Evolutionary conservation across 176 grass and related monocot genomes (phyloP).

Genomic region (Thinopyrum elongatum): DNA sequence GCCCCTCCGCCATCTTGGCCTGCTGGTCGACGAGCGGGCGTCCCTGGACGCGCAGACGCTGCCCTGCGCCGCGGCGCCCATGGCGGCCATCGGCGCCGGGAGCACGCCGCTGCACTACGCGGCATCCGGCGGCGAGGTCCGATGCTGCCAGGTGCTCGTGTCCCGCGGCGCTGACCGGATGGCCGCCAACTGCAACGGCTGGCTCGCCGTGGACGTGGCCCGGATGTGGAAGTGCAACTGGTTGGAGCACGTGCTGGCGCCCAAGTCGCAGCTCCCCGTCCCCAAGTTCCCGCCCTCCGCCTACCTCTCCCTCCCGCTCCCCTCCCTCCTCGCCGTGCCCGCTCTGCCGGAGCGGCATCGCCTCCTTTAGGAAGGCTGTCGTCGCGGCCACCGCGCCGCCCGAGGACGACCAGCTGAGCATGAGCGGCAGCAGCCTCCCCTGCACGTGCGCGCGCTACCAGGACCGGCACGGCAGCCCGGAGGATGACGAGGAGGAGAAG

Average conservation of each 20-base stretch:
- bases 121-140: slow-evolving; percentile 69
- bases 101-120: slow-evolving; percentile 92
- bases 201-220: slow-evolving; percentile 83
- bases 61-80: slow-evolving; percentile 43
- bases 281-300: slow-evolving; percentile 67
- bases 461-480: background rate
- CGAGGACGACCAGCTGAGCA: slow-evolving; percentile 14
- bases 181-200: slow-evolving; percentile 64
- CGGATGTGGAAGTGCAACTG: slow-evolving; percentile 59
- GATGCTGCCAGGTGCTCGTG: slow-evolving; percentile 86
- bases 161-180: slow-evolving; percentile 66
- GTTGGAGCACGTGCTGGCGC: slow-evolving; percentile 70
- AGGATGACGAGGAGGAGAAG: background rate
- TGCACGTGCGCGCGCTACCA: slow-evolving; percentile 3
- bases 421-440: background rate
- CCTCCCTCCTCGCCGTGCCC: slow-evolving; percentile 69
- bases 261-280: slow-evolving; percentile 50
- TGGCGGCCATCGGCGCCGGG: slow-evolving; percentile 66
- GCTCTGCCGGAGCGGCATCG: slow-evolving; percentile 72
- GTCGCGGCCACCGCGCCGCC: background rate
- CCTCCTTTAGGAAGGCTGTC: slow-evolving; percentile 54
- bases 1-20: no score
- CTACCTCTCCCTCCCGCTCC: slow-evolving; percentile 67
- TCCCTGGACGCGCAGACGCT: slow-evolving; percentile 41
- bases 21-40: slow-evolving; percentile 72